Conservation (phyloP, 148 eudicot species). For the Fagopyrum esculentum region DNA sequence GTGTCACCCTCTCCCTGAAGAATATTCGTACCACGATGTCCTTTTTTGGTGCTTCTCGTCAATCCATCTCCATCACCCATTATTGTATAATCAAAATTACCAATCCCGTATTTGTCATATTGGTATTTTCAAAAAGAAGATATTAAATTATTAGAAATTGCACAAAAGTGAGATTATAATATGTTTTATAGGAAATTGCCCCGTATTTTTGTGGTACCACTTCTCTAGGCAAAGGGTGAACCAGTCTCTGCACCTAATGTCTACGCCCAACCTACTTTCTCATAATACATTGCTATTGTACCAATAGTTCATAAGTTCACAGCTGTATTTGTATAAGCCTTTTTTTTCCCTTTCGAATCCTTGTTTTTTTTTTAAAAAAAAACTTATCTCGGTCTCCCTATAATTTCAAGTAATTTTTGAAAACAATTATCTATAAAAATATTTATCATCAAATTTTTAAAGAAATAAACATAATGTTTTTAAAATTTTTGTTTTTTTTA, state of each 20-base stretch:
- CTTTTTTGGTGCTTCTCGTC: neutral
- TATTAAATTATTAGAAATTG: neutral
- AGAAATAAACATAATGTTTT: too few species aligned
- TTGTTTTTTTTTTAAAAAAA: too few species aligned
- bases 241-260: neutral
- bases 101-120: neutral
- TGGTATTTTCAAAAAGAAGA: neutral
- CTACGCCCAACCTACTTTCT: neutral
- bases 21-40: constrained; percentile 3
- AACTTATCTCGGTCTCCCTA: too few species aligned
- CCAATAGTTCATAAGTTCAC: too few species aligned
- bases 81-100: neutral
- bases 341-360: too few species aligned
- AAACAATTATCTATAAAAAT: too few species aligned
- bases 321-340: too few species aligned
- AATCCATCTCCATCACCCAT: neutral
- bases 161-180: neutral
- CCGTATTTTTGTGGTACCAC: neutral
- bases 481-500: too few species aligned
- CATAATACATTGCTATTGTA: too few species aligned
- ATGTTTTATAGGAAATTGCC: neutral
- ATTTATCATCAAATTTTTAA: too few species aligned
- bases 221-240: neutral
- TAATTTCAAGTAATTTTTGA: too few species aligned
- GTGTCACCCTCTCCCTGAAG: neutral